A percentile compares a stretch with the other conserved stretches of the same genome.
phyloP scores from a whole-genome alignment of 176 grass and related monocot species.

The Raddia distichophylla region DNA sequence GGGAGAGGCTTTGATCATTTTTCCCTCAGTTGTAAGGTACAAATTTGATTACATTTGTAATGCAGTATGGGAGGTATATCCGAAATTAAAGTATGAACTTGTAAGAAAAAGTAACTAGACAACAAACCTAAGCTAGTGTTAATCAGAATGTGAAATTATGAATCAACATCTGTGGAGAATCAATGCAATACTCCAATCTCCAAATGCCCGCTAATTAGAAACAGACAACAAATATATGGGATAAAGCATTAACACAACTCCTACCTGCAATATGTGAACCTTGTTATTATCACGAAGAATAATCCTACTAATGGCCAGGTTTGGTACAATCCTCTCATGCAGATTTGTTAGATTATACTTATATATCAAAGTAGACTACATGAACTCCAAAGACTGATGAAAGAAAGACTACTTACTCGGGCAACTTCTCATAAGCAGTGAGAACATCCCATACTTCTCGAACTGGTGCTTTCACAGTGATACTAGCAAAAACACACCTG shows the following conservation, averaged over 20 bases:
- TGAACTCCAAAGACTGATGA: conserved; percentile 32
- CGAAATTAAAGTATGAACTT: not conserved
- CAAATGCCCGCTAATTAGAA: not conserved
- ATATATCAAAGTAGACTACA: conserved; percentile 17
- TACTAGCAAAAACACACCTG: conserved; percentile 91
- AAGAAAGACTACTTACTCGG: conserved; percentile 69
- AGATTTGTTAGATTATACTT: conserved; percentile 45
- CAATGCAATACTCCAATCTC: not conserved
- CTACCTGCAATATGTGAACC: conserved; percentile 96
- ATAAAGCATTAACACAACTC: conserved; percentile 1
- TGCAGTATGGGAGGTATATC: not conserved
- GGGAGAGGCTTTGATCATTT: not conserved
- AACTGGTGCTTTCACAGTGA: conserved; percentile 92
- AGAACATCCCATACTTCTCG: conserved; percentile 94
- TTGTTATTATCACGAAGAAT: conserved; percentile 94
- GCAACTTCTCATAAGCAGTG: conserved; percentile 85
- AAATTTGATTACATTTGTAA: not conserved
- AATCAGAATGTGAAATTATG: not conserved
- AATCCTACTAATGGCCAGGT: conserved; percentile 94
- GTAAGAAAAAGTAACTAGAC: not conserved
- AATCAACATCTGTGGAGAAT: not conserved
- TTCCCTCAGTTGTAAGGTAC: not conserved
- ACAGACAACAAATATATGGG: not conserved
- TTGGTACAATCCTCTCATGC: conserved; percentile 84
- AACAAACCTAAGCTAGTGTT: not conserved